Percentiles rank a stretch among this genome's conserved stretches.
These are phyloP conservation scores for Hsuehochloa calcarea DNA, from an alignment of 176 grass and related monocot species.

Conservation along the genomic window DNA sequence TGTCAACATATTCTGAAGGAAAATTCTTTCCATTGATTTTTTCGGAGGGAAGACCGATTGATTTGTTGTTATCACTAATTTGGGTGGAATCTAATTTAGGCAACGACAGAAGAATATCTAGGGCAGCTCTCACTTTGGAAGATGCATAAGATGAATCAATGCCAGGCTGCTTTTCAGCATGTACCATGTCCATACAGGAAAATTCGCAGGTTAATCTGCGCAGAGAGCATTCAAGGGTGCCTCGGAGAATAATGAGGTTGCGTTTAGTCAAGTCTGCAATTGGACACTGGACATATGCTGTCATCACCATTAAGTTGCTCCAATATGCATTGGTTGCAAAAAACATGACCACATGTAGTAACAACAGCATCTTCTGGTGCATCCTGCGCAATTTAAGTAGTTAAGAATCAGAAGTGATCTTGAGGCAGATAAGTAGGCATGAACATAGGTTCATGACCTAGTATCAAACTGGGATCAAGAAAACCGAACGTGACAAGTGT, in stretches of 20 bases:
- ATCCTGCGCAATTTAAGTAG: constrained; percentile 51
- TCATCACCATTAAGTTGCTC: constrained; percentile 90
- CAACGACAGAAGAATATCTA: constrained; percentile 80
- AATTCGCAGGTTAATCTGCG: constrained; percentile 45
- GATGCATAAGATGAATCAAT: constrained; percentile 63
- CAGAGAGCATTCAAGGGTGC: constrained; percentile 71
- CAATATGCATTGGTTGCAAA: constrained; percentile 92
- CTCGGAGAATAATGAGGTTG: constrained; percentile 77
- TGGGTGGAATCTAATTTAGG: constrained; percentile 48
- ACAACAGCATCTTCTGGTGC: constrained; percentile 96
- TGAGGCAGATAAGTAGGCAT: constrained; percentile 17
- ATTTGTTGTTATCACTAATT: constrained; percentile 31
- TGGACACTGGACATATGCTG: constrained; percentile 60
- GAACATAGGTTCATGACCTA: neutral
- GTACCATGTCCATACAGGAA: constrained; percentile 44
- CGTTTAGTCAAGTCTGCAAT: constrained; percentile 61
- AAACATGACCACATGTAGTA: constrained; percentile 84
- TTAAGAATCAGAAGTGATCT: constrained; percentile 27
- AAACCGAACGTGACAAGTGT: neutral
- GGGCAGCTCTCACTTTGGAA: constrained; percentile 82
- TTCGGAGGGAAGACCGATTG: neutral
- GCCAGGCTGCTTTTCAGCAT: constrained; percentile 40
- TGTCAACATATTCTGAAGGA: constrained; percentile 31
- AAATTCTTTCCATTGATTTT: constrained; percentile 35
- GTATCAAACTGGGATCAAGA: neutral